A percentile compares a stretch with the other conserved stretches of the same genome.
Conservation (phyloP, 768 basidiomycete species). For the Suillus bovinus region DNA sequence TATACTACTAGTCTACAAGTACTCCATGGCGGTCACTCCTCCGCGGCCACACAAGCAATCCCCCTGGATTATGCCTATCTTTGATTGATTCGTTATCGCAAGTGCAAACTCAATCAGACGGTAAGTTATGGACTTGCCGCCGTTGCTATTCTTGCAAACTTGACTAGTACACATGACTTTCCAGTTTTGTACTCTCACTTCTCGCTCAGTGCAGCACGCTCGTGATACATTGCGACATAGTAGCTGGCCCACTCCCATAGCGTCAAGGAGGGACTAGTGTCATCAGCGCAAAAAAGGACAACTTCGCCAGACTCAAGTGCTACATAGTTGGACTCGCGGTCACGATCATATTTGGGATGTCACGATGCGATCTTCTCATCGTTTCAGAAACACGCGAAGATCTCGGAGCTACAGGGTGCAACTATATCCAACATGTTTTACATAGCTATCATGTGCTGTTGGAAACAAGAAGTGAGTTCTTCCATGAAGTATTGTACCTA, state of each 20-base stretch:
- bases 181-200: background rate
- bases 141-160: background rate
- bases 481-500: conserved; percentile 1
- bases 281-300: background rate
- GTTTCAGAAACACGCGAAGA: background rate
- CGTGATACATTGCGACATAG: background rate
- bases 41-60: too few relatives aligned
- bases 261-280: background rate
- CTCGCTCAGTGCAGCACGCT: background rate
- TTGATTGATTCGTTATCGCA: background rate
- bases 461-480: background rate
- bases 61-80: background rate
- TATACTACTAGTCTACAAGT: too few relatives aligned
- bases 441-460: background rate
- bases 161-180: background rate
- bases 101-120: background rate
- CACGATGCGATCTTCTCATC: background rate
- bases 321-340: background rate
- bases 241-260: background rate
- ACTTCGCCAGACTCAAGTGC: background rate
- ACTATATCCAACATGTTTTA: background rate
- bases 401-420: background rate
- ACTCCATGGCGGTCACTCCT: too few relatives aligned
- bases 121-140: background rate
- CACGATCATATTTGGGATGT: background rate